Evolutionary conservation across 2,329 filamentous ascomycete species (phyloP).

Genomic region (Capronia coronata): DNA sequence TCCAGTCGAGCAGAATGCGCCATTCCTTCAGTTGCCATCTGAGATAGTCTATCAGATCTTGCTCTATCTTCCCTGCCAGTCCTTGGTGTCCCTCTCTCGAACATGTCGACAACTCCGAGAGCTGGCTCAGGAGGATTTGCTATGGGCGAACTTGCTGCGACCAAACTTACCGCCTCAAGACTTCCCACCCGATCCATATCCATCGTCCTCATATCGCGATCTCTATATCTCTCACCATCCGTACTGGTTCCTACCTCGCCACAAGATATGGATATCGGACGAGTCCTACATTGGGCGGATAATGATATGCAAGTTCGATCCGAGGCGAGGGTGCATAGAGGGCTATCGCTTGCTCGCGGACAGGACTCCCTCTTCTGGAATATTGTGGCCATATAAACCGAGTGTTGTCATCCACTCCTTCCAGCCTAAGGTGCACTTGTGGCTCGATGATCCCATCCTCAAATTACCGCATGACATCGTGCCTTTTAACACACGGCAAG

Average conservation of each 20-base stretch:
- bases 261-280: slow-evolving; percentile 84
- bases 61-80: slow-evolving; percentile 55
- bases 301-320: slow-evolving; percentile 70
- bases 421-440: slow-evolving; percentile 61
- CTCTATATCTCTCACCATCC: slow-evolving; percentile 70
- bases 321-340: slow-evolving; percentile 66
- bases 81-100: slow-evolving; percentile 55
- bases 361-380: slow-evolving; percentile 48
- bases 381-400: slow-evolving; percentile 59
- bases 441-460: slow-evolving; percentile 67
- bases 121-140: slow-evolving; percentile 58
- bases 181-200: slow-evolving; percentile 46
- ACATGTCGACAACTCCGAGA: slow-evolving; percentile 57
- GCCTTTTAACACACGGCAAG: slow-evolving; percentile 22
- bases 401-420: slow-evolving; percentile 67
- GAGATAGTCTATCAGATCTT: slow-evolving; percentile 73
- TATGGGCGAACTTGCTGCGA: slow-evolving; percentile 68
- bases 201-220: slow-evolving; percentile 59
- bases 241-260: slow-evolving; percentile 73
- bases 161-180: slow-evolving; percentile 54
- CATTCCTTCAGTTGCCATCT: slow-evolving; percentile 50
- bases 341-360: slow-evolving; percentile 69
- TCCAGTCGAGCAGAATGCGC: slow-evolving; percentile 15
- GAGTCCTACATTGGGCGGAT: slow-evolving; percentile 65
- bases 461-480: slow-evolving; percentile 42